phyloP scores from a whole-genome alignment of 1,284 basidiomycete genomes.

The Apiotrichum gracile region DNA sequence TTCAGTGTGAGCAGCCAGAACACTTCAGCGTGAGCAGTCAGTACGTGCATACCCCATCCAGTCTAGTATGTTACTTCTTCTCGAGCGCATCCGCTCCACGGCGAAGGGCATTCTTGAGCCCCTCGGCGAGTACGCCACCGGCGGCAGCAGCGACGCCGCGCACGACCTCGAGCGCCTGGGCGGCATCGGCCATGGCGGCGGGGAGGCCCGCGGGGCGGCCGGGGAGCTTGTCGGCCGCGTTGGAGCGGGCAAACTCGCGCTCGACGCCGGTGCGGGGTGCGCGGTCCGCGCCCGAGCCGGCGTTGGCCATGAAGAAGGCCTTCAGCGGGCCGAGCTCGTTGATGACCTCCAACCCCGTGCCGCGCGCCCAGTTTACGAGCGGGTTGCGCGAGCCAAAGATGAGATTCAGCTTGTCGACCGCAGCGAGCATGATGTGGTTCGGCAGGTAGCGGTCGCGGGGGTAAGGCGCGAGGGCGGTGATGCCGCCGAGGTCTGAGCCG shows the following conservation, averaged over 20 bases:
- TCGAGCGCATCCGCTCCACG: slow-evolving; percentile 14
- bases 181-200: slow-evolving; percentile 8
- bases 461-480: slow-evolving; percentile 69
- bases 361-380: slow-evolving; percentile 76
- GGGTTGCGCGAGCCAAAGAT: slow-evolving; percentile 63
- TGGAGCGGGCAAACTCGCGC: slow-evolving; percentile 21
- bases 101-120: slow-evolving; percentile 27
- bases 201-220: slow-evolving; percentile 7
- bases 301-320: slow-evolving; percentile 71
- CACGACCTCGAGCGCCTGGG: slow-evolving; percentile 8
- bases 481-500: slow-evolving; percentile 79
- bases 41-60: no score
- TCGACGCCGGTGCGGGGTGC: not conserved
- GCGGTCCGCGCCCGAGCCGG: slow-evolving; percentile 51
- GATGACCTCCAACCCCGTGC: slow-evolving; percentile 78
- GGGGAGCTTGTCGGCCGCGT: slow-evolving; percentile 12
- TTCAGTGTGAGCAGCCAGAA: no score
- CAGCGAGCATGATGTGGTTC: slow-evolving; percentile 77
- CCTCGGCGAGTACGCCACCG: slow-evolving; percentile 26
- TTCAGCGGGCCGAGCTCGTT: slow-evolving; percentile 83
- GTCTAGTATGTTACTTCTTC: not conserved
- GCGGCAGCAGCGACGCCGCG: slow-evolving; percentile 1
- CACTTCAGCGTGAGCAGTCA: no score
- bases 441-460: slow-evolving; percentile 70
- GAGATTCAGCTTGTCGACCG: slow-evolving; percentile 81